phyloP scores from a whole-genome alignment of 2,329 filamentous ascomycete genomes.

The Knufia fluminis region DNA sequence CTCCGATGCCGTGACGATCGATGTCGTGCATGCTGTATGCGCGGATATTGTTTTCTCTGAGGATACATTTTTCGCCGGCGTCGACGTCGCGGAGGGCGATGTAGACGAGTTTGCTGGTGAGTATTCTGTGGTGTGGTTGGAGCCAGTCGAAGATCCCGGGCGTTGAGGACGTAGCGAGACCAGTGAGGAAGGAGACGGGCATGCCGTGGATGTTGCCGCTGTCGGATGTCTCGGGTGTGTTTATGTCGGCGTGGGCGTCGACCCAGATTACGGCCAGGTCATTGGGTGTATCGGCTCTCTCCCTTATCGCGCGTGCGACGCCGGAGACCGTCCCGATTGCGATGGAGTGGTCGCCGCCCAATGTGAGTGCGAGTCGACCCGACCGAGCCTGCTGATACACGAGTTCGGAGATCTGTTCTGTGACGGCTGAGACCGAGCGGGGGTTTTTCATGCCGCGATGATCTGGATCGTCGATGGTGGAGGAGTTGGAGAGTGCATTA shows the following conservation, averaged over 20 bases:
- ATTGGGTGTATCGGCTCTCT: conserved; percentile 49
- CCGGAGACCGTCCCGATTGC: conserved; percentile 90
- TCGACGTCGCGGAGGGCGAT: conserved; percentile 93
- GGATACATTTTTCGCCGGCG: conserved; percentile 81
- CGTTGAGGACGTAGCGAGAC: conserved; percentile 65
- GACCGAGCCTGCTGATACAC: conserved; percentile 77
- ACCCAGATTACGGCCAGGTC: conserved; percentile 98
- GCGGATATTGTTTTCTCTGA: conserved; percentile 82
- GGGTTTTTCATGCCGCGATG: conserved; percentile 87
- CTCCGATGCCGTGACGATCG: conserved; percentile 88
- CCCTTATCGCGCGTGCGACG: conserved; percentile 73
- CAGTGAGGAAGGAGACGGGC: conserved; percentile 87
- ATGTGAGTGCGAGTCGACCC: conserved; percentile 80
- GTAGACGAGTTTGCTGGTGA: conserved; percentile 81
- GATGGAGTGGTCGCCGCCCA: conserved; percentile 93
- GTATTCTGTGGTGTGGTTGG: conserved; percentile 49
- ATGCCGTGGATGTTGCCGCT: conserved; percentile 97
- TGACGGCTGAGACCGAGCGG: conserved; percentile 74
- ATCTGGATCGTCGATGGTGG: conserved; percentile 45
- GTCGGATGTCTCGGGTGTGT: conserved; percentile 79
- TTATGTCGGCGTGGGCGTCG: conserved; percentile 96
- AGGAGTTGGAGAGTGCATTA: conserved; percentile 69
- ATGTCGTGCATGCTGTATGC: conserved; percentile 99
- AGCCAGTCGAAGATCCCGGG: conserved; percentile 88
- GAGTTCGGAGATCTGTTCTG: conserved; percentile 66